These are phyloP conservation scores for Phlebiopsis gigantea DNA, from an alignment of 768 basidiomycete genomes.

Conservation along the genomic window DNA sequence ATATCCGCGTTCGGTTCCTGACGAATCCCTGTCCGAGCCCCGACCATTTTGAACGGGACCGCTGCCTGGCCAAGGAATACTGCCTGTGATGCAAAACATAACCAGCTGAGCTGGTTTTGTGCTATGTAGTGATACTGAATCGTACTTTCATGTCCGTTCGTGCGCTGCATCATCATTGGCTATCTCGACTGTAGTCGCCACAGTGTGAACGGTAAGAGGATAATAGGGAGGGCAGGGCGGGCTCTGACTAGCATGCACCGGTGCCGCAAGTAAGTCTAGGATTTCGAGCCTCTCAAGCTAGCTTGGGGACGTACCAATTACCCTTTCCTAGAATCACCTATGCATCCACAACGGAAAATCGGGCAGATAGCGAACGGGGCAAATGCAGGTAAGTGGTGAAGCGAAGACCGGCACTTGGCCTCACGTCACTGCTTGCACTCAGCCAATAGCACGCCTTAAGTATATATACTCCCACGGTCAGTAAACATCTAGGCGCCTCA, in stretches of 20 bases:
- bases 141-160: constrained; percentile 9
- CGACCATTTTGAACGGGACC: constrained; percentile 15
- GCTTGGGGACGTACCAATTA: background rate
- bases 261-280: background rate
- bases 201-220: background rate
- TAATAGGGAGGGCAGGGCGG: background rate
- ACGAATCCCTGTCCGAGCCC: constrained; percentile 23
- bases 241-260: background rate
- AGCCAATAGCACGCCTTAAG: background rate
- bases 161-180: background rate
- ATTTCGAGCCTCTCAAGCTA: too few species aligned
- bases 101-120: background rate
- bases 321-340: background rate
- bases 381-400: background rate
- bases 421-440: background rate
- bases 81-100: constrained; percentile 6
- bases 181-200: background rate
- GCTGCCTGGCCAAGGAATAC: constrained; percentile 11
- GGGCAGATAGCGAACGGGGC: background rate
- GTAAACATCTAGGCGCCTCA: background rate
- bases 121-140: background rate
- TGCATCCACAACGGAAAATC: background rate
- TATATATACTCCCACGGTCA: background rate
- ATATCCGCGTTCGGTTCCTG: constrained; percentile 29
- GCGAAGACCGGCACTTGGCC: background rate